Conservation (phyloP, 1,284 basidiomycete species). For the Sphaerobolus stellatus region DNA sequence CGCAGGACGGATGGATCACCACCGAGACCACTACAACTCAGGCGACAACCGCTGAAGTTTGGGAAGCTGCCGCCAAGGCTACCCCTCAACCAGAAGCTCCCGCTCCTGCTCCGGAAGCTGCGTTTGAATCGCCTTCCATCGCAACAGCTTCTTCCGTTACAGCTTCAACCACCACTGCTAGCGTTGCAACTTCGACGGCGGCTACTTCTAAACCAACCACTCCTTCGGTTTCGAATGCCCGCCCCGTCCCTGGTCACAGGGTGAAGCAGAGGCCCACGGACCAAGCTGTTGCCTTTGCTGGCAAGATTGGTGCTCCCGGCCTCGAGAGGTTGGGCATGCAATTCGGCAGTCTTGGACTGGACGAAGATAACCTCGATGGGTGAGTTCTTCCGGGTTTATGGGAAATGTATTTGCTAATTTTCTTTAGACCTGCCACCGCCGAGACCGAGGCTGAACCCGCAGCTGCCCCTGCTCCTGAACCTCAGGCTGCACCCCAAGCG, state of each 20-base stretch:
- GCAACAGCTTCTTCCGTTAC: conserved; percentile 3
- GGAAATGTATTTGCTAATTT: background rate
- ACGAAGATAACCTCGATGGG: conserved; percentile 52
- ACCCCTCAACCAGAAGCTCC: too few relatives aligned
- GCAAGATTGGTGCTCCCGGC: conserved; percentile 48
- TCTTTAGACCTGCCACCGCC: conserved; percentile 15
- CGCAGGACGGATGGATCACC: conserved; percentile 16
- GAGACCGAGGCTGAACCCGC: conserved; percentile 16
- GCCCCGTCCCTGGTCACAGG: conserved; percentile 51
- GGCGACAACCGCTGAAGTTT: conserved; percentile 16
- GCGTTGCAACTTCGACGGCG: conserved; percentile 32
- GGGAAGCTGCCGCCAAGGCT: conserved; percentile 22
- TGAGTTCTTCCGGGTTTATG: conserved; percentile 40
- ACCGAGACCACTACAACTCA: conserved; percentile 8
- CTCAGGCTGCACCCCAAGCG: background rate
- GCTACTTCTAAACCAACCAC: conserved; percentile 37
- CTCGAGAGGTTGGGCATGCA: conserved; percentile 80
- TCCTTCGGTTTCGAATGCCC: conserved; percentile 29
- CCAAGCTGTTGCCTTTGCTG: conserved; percentile 56
- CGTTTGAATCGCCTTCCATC: conserved; percentile 13
- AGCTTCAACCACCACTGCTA: conserved; percentile 2
- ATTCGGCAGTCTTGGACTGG: conserved; percentile 74
- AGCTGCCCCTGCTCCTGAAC: conserved; percentile 14
- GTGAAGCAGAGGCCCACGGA: conserved; percentile 66
- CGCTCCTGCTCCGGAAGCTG: conserved; percentile 33